Conservation (phyloP, 805 yeast genomes). For the Pichia nanzhaoensis region DNA sequence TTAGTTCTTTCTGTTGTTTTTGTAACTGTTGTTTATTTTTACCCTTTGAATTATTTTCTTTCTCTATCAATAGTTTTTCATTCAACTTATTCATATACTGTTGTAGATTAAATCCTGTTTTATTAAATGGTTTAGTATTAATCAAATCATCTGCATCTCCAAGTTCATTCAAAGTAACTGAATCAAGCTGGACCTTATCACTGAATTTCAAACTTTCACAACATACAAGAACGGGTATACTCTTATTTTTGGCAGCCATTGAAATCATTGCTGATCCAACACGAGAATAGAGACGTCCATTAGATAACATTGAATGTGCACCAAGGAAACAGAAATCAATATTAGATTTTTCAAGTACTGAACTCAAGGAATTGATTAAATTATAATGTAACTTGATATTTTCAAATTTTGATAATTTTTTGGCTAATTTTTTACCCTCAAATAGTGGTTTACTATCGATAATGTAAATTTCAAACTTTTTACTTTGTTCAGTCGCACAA, state of each 20-base stretch:
- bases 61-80: slow-evolving; percentile 17
- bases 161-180: slow-evolving; percentile 90
- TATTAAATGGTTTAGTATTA: slow-evolving; percentile 49
- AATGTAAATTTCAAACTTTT: slow-evolving; percentile 69
- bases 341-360: slow-evolving; percentile 60
- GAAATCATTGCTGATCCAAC: slow-evolving; percentile 94
- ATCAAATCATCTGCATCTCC: slow-evolving; percentile 71
- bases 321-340: slow-evolving; percentile 91
- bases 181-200: slow-evolving; percentile 91
- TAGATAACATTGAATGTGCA: slow-evolving; percentile 94
- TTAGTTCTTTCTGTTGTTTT: slow-evolving; percentile 17
- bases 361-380: slow-evolving; percentile 68
- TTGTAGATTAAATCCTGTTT: slow-evolving; percentile 57
- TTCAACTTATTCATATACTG: slow-evolving; percentile 47
- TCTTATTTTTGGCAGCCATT: slow-evolving; percentile 79
- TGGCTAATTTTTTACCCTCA: slow-evolving; percentile 80
- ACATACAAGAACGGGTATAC: slow-evolving; percentile 90
- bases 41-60: slow-evolving; percentile 22
- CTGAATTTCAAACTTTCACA: slow-evolving; percentile 93
- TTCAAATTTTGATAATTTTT: slow-evolving; percentile 44
- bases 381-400: slow-evolving; percentile 76
- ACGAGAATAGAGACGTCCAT: slow-evolving; percentile 86
- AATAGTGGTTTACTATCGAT: slow-evolving; percentile 92
- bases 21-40: slow-evolving; percentile 19
- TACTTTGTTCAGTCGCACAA: slow-evolving; percentile 55